Base-by-base conservation (phyloP, 1,139 yeast species). In the Hansenula sp. region DNA sequence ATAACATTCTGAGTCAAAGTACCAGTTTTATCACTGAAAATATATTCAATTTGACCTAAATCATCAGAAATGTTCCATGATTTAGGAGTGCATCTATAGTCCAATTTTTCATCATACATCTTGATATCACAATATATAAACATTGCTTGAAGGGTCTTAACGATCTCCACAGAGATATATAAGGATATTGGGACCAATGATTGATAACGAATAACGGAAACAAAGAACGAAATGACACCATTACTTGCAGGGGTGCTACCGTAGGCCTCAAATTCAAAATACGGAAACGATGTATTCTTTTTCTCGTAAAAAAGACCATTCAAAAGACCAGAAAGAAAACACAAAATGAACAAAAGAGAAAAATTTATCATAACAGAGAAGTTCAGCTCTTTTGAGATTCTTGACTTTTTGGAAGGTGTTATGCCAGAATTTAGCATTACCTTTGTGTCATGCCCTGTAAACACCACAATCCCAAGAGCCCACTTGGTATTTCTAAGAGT, bases 51-150 rank as follows among this genome's bases (percentile, higher is more conserved):
- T 66, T 93, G 98, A 30, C 99, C 99, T 58, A 93, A 73, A 65
- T 93, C 99, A 68, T 93, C 99, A 9, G 96, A 89, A 46, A 93
- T 91, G 61, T 86, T 89, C 98, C 99, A 93, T 0, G 96, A 77
- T 61, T 93, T 91, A 8, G 99, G 98, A 6, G 94, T 81, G 66
- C 99, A 93, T 2, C 98, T 97, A 61, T 87, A 91, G 65, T 93
- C 96, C 50, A 93, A 71, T 48, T 74, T 81, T 42, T 79, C 86
- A 59, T 90, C 85, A 63, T 90, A 93, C 89, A 93, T 85, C 59
- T 83, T 75, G 38, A 79, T 77, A 67, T 93, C 99, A 9, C 94
- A 83, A 63, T 82, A 90, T 52, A 93, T 93, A 71, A 91, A 93
- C 54, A 78, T 88, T 0, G 98, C 98, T 60, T 93, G 99, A 5